These are phyloP conservation scores for Diaporthe velutina DNA, from an alignment of 2,329 filamentous ascomycete genomes.

Conservation along the genomic window DNA sequence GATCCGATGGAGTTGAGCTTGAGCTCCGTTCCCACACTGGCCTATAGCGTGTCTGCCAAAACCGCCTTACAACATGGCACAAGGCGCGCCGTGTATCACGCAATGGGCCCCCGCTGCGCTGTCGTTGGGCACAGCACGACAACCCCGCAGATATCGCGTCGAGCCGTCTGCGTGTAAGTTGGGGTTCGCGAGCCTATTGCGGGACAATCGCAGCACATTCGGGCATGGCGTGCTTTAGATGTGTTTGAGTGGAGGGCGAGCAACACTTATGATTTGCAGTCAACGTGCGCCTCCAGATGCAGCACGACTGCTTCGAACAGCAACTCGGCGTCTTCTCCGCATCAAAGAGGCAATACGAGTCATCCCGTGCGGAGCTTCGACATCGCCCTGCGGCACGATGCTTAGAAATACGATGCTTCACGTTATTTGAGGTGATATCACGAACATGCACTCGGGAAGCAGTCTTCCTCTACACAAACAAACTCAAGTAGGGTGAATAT, in stretches of 20 bases:
- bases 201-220: slow-evolving; percentile 32
- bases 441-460: not conserved
- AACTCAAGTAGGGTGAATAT: not conserved
- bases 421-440: slow-evolving; percentile 16
- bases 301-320: slow-evolving; percentile 27
- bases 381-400: not conserved
- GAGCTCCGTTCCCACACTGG: not conserved
- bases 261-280: slow-evolving; percentile 33
- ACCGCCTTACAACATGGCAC: slow-evolving; percentile 35
- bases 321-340: slow-evolving; percentile 29
- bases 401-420: slow-evolving; percentile 37
- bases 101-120: slow-evolving; percentile 30
- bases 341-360: not conserved
- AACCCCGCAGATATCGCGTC: slow-evolving; percentile 38
- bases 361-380: slow-evolving; percentile 32
- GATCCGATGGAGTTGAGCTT: slow-evolving; percentile 14
- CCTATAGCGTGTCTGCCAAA: slow-evolving; percentile 28
- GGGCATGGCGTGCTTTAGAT: slow-evolving; percentile 37
- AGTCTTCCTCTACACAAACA: not conserved
- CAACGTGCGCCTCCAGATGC: slow-evolving; percentile 1
- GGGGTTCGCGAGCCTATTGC: not conserved
- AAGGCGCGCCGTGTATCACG: slow-evolving; percentile 37
- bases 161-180: slow-evolving; percentile 6
- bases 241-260: slow-evolving; percentile 26
- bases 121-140: not conserved